Evolutionary conservation across 805 yeast genomes (phyloP), one percentile per base, ranked within the genome.

Genomic region (Pichia eremophila): DNA sequence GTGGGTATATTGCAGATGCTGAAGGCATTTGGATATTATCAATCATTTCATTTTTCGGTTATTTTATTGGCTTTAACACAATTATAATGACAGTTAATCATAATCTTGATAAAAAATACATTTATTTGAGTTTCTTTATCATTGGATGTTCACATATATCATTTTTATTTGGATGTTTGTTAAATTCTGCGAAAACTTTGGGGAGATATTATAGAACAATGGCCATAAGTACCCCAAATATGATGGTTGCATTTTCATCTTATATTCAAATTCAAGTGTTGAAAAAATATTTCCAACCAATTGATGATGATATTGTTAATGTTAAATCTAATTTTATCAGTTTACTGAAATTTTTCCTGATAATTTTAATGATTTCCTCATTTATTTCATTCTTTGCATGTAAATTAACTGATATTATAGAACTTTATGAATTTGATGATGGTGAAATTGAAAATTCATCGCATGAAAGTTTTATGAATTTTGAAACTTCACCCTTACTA

Each of bases 1-100:
- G 88, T 47, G 97, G 97, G 0, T 77, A 83, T 52, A 69, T 86
- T 43, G 93, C 95, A 0, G 96, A 89, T 61, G 70, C 80, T 25
- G 81, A 80, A 54, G 95, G 95, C 0, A 85, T 90, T 4, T 82
- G 84, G 50, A 65, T 83, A 25, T 62, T 89, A 39, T 75, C 88
- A 9, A 54, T 81, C n/a, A 56, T 85, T 18, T 72, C 90, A 4
- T 68, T 83, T 19, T 51, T 75, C 49, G 72, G 82, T 18, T 85
- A 84, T 57, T 70, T 79, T 7, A 79, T 88, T 1, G 81, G 88
- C 18, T 89, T 86, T 65, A 65, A 71, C 32, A 51, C 72, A 46
- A 74, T 78, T 1, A 67, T 74, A 25, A 47, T 65, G 12, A 66
- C 73, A n/a, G 64, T 63, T 41, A 53, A 58, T 22, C 51, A 62